phyloP scores from a whole-genome alignment of 1,284 basidiomycete species.

The Caloboletus inedulis region DNA sequence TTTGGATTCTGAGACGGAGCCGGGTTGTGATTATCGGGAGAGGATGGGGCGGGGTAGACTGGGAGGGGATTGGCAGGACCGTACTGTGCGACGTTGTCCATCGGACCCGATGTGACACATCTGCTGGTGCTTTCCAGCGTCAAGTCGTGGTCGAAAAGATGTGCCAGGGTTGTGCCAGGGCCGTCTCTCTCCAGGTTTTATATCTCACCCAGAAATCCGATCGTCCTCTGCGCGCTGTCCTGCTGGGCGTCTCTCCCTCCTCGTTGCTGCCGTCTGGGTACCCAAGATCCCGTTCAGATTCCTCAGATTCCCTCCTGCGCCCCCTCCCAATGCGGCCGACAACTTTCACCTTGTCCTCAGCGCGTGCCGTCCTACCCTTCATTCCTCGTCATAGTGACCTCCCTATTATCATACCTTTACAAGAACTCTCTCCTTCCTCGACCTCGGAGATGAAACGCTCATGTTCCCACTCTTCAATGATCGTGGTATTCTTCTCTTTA shows the following conservation, averaged over 20 bases:
- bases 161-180: slow-evolving; percentile 30
- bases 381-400: slow-evolving; percentile 26
- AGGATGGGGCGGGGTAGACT: slow-evolving; percentile 34
- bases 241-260: slow-evolving; percentile 26
- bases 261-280: slow-evolving; percentile 25
- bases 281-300: slow-evolving; percentile 25
- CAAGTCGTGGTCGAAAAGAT: slow-evolving; percentile 31
- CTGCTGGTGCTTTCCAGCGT: slow-evolving; percentile 26
- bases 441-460: slow-evolving; percentile 37
- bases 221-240: slow-evolving; percentile 16
- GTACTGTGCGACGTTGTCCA: slow-evolving; percentile 39
- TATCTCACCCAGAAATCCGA: slow-evolving; percentile 21
- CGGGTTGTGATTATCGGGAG: slow-evolving; percentile 30
- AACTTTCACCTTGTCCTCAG: slow-evolving; percentile 31
- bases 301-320: slow-evolving; percentile 21
- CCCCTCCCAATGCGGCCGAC: slow-evolving; percentile 19
- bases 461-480: slow-evolving; percentile 28
- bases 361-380: slow-evolving; percentile 16
- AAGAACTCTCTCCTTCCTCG: slow-evolving; percentile 18
- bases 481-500: slow-evolving; percentile 28
- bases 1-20: slow-evolving; percentile 2
- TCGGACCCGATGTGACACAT: slow-evolving; percentile 37
- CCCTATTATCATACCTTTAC: slow-evolving; percentile 24
- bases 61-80: slow-evolving; percentile 29
- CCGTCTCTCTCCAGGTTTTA: slow-evolving; percentile 30